phyloP scores from a whole-genome alignment of 2,329 filamentous ascomycete genomes.

The Stagonosporopsis tanaceti region DNA sequence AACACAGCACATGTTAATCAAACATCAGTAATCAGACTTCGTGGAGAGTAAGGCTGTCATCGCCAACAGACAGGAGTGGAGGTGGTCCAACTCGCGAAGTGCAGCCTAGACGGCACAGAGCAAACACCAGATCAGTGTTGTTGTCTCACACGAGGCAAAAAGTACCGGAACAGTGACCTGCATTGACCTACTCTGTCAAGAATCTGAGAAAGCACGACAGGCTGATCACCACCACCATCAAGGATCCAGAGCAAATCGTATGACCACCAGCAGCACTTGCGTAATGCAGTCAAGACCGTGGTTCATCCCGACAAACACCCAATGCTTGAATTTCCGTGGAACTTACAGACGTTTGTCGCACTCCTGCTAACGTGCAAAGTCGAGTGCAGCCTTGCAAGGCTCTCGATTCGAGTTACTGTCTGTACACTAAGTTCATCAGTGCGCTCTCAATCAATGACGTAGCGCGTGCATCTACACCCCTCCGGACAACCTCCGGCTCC shows the following conservation, averaged over 20 bases:
- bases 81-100: neutral
- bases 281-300: neutral
- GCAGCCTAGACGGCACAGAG: neutral
- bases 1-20: neutral
- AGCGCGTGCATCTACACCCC: slow-evolving; percentile 3
- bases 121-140: neutral
- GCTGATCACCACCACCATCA: neutral
- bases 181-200: neutral
- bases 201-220: neutral
- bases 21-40: neutral
- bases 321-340: neutral
- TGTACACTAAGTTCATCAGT: neutral
- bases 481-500: neutral
- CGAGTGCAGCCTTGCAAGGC: neutral
- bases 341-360: neutral
- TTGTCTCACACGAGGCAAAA: neutral
- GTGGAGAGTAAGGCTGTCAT: neutral
- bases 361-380: neutral
- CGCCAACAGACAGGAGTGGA: neutral
- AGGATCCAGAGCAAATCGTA: neutral
- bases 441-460: slow-evolving; percentile 10
- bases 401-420: neutral
- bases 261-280: neutral
- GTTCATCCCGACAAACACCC: too few species aligned
- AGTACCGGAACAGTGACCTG: neutral